These are phyloP conservation scores for Nidularia pulvinata DNA, from an alignment of 768 basidiomycete species.

Conservation along the genomic window DNA sequence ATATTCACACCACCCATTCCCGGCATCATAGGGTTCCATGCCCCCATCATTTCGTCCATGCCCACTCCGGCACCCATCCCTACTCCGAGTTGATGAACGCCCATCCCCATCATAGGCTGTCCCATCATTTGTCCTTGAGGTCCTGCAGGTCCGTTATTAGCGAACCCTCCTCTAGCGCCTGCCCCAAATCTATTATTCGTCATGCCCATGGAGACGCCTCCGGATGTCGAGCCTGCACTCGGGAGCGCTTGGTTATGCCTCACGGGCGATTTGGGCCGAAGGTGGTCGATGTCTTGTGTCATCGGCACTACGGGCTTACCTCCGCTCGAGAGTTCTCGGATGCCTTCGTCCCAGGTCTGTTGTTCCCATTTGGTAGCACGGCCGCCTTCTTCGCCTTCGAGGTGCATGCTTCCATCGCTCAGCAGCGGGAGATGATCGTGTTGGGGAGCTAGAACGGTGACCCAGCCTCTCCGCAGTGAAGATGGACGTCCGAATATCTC, in stretches of 20 bases:
- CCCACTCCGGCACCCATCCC: slow-evolving; percentile 15
- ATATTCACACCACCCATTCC: slow-evolving; percentile 14
- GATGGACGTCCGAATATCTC: slow-evolving; percentile 84
- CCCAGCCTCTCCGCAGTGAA: slow-evolving; percentile 86
- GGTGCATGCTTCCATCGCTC: slow-evolving; percentile 27
- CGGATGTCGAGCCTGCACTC: slow-evolving; percentile 4
- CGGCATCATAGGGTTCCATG: slow-evolving; percentile 17
- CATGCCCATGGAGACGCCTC: too few species aligned
- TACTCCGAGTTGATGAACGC: slow-evolving; percentile 16
- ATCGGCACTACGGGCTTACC: slow-evolving; percentile 69
- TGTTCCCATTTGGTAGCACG: slow-evolving; percentile 54
- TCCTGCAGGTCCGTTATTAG: slow-evolving; percentile 16
- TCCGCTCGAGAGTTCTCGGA: slow-evolving; percentile 52
- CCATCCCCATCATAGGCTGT: slow-evolving; percentile 30
- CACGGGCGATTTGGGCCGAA: slow-evolving; percentile 86
- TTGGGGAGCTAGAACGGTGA: slow-evolving; percentile 77
- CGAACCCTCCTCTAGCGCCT: slow-evolving; percentile 13
- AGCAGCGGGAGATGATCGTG: slow-evolving; percentile 45
- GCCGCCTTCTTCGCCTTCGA: slow-evolving; percentile 39
- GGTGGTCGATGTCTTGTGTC: slow-evolving; percentile 77
- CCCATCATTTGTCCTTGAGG: slow-evolving; percentile 17
- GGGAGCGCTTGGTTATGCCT: slow-evolving; percentile 25
- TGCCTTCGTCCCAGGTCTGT: slow-evolving; percentile 64
- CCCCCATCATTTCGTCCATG: slow-evolving; percentile 14
- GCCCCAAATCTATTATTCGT: not conserved